A percentile compares a stretch with the other conserved stretches of the same genome.
Conservation (phyloP, 2,329 filamentous ascomycete species). For the Ophiostoma triangulosporum region DNA sequence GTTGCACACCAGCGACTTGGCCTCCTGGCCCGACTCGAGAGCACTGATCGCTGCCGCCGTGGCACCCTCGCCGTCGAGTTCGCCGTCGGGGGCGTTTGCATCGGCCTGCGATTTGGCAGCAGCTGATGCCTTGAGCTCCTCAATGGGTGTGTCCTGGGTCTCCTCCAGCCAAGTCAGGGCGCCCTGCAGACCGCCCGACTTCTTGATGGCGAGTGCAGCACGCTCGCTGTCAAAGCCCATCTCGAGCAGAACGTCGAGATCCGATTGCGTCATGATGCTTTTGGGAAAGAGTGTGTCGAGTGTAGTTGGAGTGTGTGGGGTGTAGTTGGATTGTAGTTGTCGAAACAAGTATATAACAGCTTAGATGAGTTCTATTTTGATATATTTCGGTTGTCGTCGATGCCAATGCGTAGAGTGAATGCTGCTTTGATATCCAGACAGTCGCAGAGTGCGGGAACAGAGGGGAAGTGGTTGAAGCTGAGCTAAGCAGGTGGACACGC, state of each 20-base stretch:
- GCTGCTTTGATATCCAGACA: background rate
- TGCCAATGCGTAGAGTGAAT: background rate
- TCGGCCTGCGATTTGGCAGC: background rate
- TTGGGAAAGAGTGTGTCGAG: background rate
- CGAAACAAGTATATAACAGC: no score
- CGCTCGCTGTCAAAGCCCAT: constrained; percentile 77
- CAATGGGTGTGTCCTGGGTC: constrained; percentile 75
- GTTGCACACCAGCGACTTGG: constrained; percentile 79
- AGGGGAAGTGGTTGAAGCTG: background rate
- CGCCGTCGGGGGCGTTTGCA: constrained; percentile 12
- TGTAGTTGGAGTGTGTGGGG: background rate
- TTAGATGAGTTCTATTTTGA: no score
- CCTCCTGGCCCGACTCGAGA: constrained; percentile 56
- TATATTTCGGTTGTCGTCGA: background rate
- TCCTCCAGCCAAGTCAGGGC: constrained; percentile 91
- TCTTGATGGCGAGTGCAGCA: constrained; percentile 72
- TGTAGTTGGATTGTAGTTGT: no score
- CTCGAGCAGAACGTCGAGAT: constrained; percentile 48
- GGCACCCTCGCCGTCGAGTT: constrained; percentile 28
- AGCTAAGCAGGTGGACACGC: background rate
- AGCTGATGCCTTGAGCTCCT: constrained; percentile 49
- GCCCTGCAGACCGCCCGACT: constrained; percentile 66
- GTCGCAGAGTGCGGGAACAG: background rate
- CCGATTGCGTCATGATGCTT: constrained; percentile 38
- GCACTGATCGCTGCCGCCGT: constrained; percentile 41